phyloP scores from a whole-genome alignment of 148 eudicot genomes.

The Beta vulgaris region DNA sequence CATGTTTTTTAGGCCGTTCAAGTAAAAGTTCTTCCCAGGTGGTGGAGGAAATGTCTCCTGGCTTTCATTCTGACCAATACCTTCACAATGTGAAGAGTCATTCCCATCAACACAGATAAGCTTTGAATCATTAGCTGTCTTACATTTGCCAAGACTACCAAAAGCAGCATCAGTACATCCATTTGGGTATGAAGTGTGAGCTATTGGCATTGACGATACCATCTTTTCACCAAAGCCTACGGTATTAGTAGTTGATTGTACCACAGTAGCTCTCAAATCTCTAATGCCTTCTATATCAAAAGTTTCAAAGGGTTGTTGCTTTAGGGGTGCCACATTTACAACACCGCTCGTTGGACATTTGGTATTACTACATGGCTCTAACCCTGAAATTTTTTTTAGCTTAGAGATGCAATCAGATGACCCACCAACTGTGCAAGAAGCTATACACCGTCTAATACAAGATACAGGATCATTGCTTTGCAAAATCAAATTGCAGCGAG shows the following conservation, averaged over 20 bases:
- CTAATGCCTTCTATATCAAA: constrained; percentile 4
- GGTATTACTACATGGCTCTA: constrained; percentile 17
- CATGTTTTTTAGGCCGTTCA: constrained; percentile 61
- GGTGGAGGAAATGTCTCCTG: constrained; percentile 36
- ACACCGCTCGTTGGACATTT: constrained; percentile 14
- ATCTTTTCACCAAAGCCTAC: constrained; percentile 21
- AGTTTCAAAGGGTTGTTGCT: constrained; percentile 26
- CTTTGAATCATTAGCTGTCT: background rate
- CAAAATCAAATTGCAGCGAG: constrained; percentile 52
- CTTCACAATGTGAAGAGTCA: constrained; percentile 12
- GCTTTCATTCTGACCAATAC: constrained; percentile 24
- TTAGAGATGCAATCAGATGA: constrained; percentile 16
- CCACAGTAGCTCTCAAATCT: constrained; percentile 17
- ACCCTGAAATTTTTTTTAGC: constrained; percentile 18
- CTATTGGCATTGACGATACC: constrained; percentile 25
- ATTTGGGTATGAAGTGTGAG: constrained; percentile 10
- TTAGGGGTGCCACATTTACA: constrained; percentile 8
- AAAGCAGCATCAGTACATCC: constrained; percentile 12
- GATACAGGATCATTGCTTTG: constrained; percentile 55
- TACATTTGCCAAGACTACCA: constrained; percentile 13
- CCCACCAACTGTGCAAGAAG: constrained; percentile 16
- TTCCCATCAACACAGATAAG: constrained; percentile 20
- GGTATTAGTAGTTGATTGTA: constrained; percentile 19
- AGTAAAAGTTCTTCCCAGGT: constrained; percentile 70
- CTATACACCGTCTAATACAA: constrained; percentile 36